Percentiles rank a stretch among this genome's conserved stretches.
phyloP scores from a whole-genome alignment of 192 early-diverging fungal species.

The Polychytrium aggregatum region DNA sequence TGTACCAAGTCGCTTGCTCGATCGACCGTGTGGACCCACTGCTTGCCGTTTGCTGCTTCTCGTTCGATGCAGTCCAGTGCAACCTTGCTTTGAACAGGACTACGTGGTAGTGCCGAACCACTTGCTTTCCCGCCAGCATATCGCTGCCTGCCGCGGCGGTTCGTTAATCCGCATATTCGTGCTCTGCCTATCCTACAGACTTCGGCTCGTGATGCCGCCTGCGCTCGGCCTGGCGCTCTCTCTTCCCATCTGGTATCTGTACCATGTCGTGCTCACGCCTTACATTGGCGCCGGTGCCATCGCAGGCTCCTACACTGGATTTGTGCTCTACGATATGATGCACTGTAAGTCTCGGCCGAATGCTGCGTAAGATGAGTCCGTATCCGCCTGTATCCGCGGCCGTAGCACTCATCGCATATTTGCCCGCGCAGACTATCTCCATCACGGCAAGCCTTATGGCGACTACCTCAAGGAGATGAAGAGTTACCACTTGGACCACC shows the following conservation, averaged over 20 bases:
- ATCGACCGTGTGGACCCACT: too few species aligned
- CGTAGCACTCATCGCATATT: too few species aligned
- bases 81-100: slow-evolving; percentile 9
- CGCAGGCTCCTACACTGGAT: slow-evolving; percentile 68
- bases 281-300: slow-evolving; percentile 55
- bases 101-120: too few species aligned
- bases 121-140: too few species aligned
- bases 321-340: slow-evolving; percentile 82
- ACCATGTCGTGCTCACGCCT: slow-evolving; percentile 47
- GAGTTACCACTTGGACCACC: slow-evolving; percentile 88
- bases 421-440: slow-evolving; percentile 61
- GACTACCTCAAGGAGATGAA: slow-evolving; percentile 78
- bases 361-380: too few species aligned
- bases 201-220: slow-evolving; percentile 96
- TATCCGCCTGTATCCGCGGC: too few species aligned
- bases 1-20: too few species aligned
- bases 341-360: slow-evolving; percentile 46
- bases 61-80: not conserved
- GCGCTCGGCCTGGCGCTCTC: slow-evolving; percentile 63
- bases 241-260: slow-evolving; percentile 40
- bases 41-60: too few species aligned
- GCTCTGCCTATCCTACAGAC: slow-evolving; percentile 35
- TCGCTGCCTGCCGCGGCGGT: too few species aligned
- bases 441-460: slow-evolving; percentile 70
- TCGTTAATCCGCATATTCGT: too few species aligned